Base-by-base conservation (phyloP, 1,139 yeast species). In the Wickerhamiella pararugosa region DNA sequence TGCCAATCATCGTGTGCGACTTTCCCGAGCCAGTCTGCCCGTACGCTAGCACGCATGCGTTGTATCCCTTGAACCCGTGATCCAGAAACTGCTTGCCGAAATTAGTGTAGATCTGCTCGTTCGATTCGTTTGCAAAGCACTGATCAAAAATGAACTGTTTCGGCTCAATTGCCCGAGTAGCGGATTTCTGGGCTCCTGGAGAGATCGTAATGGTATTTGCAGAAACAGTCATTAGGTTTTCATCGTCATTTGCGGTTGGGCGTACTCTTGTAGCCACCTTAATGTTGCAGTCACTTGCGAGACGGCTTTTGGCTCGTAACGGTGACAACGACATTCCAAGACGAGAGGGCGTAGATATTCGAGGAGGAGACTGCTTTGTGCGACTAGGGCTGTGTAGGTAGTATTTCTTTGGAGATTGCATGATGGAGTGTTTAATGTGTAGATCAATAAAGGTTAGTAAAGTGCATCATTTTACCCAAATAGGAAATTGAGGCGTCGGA, bases 21-120 rank as follows among this genome's bases (percentile, higher is more conserved):
- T 79, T 79, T 3, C 90, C 90, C 1, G 74, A 68, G 2, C 87
- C 80, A 0, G 90, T 79, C 56, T 79, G 87, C 1, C 92, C 92
- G 53, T 80, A 63, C 0, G 90, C 87, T 52, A 80, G 65, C 7
- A 80, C 69, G 56, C 90, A 79, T 25, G 81, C 78, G 55, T 80
- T 79, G 57, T 69, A 80, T 0, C 92, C 92, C 44, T 68, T 68
- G 50, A 79, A 66, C 31, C 77, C 70, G 53, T 79, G 83, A 29
- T 70, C 67, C n/a, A 80, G 59, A 45, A 77, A 63, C 35, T 71
- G 75, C 3, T 68, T 65, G 0, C 86, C 90, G 5, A 75, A 64
- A 9, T 63, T 60, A 3, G 60, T 52, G 53, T 76, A 80, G 9
- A 79, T 71, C 3, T 58, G 56, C 6, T 53, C 42, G 63, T 36